Conservation (phyloP, 2,329 filamentous ascomycete species). For the Boeremia exigua region DNA sequence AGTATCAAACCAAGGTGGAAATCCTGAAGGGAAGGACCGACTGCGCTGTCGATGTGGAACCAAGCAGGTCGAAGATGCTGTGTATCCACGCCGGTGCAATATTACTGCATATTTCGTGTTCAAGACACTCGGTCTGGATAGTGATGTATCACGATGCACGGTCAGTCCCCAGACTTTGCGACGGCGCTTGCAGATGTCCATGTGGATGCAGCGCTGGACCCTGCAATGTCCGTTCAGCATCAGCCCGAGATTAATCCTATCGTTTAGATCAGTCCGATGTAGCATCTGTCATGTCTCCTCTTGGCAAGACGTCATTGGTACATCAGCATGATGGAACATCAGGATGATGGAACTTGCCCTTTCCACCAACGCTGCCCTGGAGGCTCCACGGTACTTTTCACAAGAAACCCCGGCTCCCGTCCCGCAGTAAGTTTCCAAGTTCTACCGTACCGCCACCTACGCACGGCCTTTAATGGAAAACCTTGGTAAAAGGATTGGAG, state of each 20-base stretch:
- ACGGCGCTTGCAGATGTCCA: neutral
- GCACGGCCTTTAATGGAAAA: neutral
- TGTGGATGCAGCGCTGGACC: too few relatives aligned
- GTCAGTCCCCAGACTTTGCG: neutral
- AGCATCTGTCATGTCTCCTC: neutral
- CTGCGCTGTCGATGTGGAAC: neutral
- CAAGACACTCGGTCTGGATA: conserved; percentile 1
- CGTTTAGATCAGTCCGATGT: neutral
- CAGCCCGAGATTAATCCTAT: too few relatives aligned
- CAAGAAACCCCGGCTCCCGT: neutral
- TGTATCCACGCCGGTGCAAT: conserved; percentile 8
- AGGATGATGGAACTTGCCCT: neutral
- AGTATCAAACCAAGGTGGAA: neutral
- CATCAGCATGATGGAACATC: neutral
- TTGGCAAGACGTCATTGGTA: conserved; percentile 1
- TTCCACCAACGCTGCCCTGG: neutral
- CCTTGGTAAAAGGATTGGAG: conserved; percentile 5
- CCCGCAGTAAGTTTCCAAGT: neutral
- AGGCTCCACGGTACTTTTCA: conserved; percentile 4
- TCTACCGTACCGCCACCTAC: too few relatives aligned
- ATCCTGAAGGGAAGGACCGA: conserved; percentile 7
- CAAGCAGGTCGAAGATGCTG: neutral
- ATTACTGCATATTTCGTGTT: conserved; percentile 1
- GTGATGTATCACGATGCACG: conserved; percentile 11
- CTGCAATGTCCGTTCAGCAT: too few relatives aligned